These are phyloP conservation scores for Mucor piriformis DNA, from an alignment of 371 early-diverging fungal species.

Conservation along the genomic window DNA sequence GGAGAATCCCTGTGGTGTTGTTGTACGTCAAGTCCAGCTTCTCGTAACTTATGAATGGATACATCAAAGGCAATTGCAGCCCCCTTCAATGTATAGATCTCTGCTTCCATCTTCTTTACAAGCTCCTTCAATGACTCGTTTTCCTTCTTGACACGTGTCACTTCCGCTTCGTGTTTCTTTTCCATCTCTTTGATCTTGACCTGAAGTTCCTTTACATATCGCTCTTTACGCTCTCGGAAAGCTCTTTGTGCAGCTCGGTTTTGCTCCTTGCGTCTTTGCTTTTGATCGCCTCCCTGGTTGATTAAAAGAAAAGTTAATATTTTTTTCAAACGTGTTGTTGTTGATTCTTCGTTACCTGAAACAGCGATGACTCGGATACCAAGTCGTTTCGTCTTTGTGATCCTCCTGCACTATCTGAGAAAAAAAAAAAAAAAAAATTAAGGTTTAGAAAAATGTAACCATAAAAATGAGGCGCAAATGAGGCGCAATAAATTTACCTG, in stretches of 20 bases:
- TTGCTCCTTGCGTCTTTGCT: slow-evolving; percentile 64
- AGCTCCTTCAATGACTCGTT: slow-evolving; percentile 25
- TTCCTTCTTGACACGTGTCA: slow-evolving; percentile 18
- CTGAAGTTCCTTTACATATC: slow-evolving; percentile 67
- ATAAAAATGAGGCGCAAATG: not conserved
- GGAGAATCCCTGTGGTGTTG: not conserved
- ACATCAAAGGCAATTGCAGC: slow-evolving; percentile 32
- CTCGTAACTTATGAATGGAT: slow-evolving; percentile 23
- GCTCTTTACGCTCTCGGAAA: slow-evolving; percentile 71
- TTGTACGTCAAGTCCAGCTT: slow-evolving; percentile 23
- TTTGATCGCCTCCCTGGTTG: slow-evolving; percentile 19
- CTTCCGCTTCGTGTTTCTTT: slow-evolving; percentile 14
- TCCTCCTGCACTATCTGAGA: slow-evolving; percentile 10
- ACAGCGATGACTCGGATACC: not conserved
- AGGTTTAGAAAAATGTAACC: not conserved
- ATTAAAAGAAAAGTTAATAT: not conserved
- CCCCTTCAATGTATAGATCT: slow-evolving; percentile 36
- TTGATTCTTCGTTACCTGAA: slow-evolving; percentile 13
- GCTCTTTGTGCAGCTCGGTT: slow-evolving; percentile 74
- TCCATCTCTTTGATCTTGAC: slow-evolving; percentile 22
- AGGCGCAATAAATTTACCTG: slow-evolving; percentile 7
- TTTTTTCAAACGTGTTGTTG: not conserved
- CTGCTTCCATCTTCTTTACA: slow-evolving; percentile 51
- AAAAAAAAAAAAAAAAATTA: not conserved
- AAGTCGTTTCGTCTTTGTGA: slow-evolving; percentile 11